phyloP scores from a whole-genome alignment of 2,329 filamentous ascomycete genomes.

The Aspergillus sp. region DNA sequence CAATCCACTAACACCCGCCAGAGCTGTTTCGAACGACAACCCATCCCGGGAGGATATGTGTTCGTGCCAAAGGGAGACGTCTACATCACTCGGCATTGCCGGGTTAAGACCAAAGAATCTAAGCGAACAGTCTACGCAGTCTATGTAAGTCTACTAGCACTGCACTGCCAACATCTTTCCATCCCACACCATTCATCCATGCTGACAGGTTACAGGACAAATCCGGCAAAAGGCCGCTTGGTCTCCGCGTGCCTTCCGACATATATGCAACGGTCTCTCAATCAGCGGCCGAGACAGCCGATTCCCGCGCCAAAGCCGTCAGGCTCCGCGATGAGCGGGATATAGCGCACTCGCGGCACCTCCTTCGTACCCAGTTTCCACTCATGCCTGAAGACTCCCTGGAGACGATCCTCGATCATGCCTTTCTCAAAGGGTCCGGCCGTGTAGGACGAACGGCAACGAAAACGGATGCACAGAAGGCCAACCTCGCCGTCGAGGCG shows the following conservation, averaged over 20 bases:
- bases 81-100: conserved; percentile 45
- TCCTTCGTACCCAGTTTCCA: conserved; percentile 36
- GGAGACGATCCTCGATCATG: conserved; percentile 34
- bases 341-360: conserved; percentile 19
- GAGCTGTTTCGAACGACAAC: conserved; percentile 30
- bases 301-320: conserved; percentile 40
- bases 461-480: conserved; percentile 34
- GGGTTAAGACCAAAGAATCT: conserved; percentile 34
- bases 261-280: conserved; percentile 40
- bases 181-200: conserved; percentile 1
- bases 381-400: conserved; percentile 35
- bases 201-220: conserved; percentile 22
- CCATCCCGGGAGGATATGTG: conserved; percentile 32
- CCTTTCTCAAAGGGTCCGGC: conserved; percentile 42
- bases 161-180: neutral
- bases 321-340: conserved; percentile 35
- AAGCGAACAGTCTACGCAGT: conserved; percentile 34
- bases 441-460: conserved; percentile 39
- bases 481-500: conserved; percentile 41
- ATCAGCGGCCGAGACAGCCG: conserved; percentile 39
- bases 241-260: conserved; percentile 43
- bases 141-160: conserved; percentile 28
- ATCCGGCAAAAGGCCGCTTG: conserved; percentile 32
- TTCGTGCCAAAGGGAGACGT: conserved; percentile 44
- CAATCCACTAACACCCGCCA: conserved; percentile 15